phyloP scores from a whole-genome alignment of 2,329 filamentous ascomycete genomes.

The Fusarium tanahbumbuense region DNA sequence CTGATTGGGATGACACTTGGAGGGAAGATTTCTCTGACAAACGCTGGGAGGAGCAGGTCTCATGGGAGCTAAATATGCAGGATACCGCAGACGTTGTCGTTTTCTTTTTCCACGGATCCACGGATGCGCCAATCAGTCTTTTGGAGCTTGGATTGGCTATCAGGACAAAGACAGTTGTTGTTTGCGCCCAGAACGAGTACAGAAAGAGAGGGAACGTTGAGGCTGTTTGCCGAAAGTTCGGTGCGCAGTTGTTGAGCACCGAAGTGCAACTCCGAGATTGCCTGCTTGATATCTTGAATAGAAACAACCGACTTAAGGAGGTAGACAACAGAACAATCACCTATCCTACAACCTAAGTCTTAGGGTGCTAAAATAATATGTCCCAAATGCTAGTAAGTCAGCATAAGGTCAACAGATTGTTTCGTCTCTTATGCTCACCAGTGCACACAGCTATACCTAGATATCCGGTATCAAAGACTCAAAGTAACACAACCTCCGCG shows the following conservation, averaged over 20 bases:
- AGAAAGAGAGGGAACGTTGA: conserved; percentile 71
- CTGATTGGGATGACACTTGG: conserved; percentile 67
- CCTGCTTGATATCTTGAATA: conserved; percentile 43
- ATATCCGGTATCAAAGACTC: too few species aligned
- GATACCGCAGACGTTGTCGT: conserved; percentile 65
- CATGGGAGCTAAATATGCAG: conserved; percentile 71
- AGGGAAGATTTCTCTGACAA: conserved; percentile 59
- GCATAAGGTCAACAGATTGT: too few species aligned
- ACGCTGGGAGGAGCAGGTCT: conserved; percentile 64
- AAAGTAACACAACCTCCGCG: too few species aligned
- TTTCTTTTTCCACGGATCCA: conserved; percentile 66
- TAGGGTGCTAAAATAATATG: too few species aligned
- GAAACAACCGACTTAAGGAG: too few species aligned
- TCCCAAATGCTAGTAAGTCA: too few species aligned
- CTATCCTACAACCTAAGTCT: too few species aligned
- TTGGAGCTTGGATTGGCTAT: conserved; percentile 70
- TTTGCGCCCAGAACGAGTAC: conserved; percentile 64
- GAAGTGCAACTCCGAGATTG: conserved; percentile 55
- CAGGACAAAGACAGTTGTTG: conserved; percentile 61
- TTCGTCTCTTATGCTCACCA: too few species aligned
- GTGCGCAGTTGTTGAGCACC: conserved; percentile 57
- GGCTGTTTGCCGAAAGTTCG: conserved; percentile 64
- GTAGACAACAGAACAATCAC: too few species aligned
- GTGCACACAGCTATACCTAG: too few species aligned
- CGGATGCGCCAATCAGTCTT: conserved; percentile 67